Evolutionary conservation across 106 monocot species (phyloP), one percentile per base, ranked within the genome.

Genomic region (Hemerocallis citrina): DNA sequence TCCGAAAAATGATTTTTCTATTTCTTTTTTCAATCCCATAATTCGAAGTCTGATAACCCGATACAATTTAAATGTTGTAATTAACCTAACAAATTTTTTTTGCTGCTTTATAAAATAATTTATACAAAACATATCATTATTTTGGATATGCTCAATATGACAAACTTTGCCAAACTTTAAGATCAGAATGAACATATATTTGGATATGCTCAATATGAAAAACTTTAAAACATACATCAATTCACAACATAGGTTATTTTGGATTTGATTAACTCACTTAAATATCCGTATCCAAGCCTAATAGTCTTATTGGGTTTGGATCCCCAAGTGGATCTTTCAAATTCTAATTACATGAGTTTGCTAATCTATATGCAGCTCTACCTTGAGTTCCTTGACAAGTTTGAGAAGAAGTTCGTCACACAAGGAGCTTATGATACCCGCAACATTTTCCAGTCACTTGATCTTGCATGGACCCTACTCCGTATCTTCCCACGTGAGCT

Each of bases 371-470:
- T 19, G 13, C 89, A 93, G 93, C 82, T 93, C 24, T 93, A 93
- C 45, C 82, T 93, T 0, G 93, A 93, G 63, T 93, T 93, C 59
- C 51, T 93, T 21, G 93, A 93, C 54, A 93, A 93, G 52, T 93
- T 93, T 31, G 93, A 93, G 49, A 81, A 82, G 66, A 93, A 89
- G 67, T 93, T 89, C 59, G 93, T 93, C 4, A 3, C 72, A 5
- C 93, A 93, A 66, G 93, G 93, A 32, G 93, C 93, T 50, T 93
- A 93, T 44, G 93, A 93, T 35, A 93, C 93, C 0, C 85, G 93
- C 35, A 89, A 93, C 77, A 77, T 93, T 21, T 93, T 89, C 85
- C 93, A 93, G 63, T 93, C 93, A 4, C 93, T 86, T 5, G 81
- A 86, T 65, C 74, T 81, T 14, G 85, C 85, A 2, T 93, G 93